Base-by-base conservation (phyloP, 2,329 filamentous ascomycete species). In the Raffaelea albimanens region DNA sequence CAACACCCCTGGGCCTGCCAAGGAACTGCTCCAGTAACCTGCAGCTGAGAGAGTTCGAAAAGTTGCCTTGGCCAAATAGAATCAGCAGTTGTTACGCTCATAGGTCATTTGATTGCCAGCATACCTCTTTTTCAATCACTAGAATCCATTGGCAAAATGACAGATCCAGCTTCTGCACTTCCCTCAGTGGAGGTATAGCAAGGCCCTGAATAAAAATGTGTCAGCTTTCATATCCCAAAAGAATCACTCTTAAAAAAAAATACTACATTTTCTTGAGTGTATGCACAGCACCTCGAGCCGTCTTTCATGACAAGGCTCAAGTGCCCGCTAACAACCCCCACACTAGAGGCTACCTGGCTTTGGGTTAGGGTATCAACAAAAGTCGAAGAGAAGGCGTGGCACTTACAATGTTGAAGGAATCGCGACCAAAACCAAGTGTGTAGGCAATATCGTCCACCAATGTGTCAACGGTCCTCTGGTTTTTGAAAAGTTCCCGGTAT, bases 81-180 rank as follows among this genome's bases (percentile, higher is more conserved):
- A 22, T 48, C 16, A 45, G 46, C 13, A 34, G 10, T 29, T 29
- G 7, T 29, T 29, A 13, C 13, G 25, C 13, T n/a, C n/a, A n/a
- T n/a, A n/a, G n/a, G n/a, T n/a, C n/a, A n/a, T n/a, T n/a, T n/a
- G n/a, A n/a, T n/a, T n/a, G n/a, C n/a, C n/a, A n/a, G n/a, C n/a
- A n/a, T 54, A 80, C 84, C 69, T 93, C 87, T 64, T 93, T 91
- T 59, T 93, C 87, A 45, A 91, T 74, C 0, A 91, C 75, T 0
- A 91, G 65, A 40, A 90, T 67, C 84, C 83, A 89, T 46, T 67
- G 67, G 2, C 75, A 63, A 1, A 57, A 50, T 0, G 61, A 59
- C n/a, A 82, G 61, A 36, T 78, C 62, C 2, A 86, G 55, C 2
- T 58, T 59, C 0, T 70, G 63, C 13, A 82, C 67, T 0, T 72